Evolutionary conservation across 345 rosid genomes (phyloP).

Genomic region (Boechera divaricarpa): DNA sequence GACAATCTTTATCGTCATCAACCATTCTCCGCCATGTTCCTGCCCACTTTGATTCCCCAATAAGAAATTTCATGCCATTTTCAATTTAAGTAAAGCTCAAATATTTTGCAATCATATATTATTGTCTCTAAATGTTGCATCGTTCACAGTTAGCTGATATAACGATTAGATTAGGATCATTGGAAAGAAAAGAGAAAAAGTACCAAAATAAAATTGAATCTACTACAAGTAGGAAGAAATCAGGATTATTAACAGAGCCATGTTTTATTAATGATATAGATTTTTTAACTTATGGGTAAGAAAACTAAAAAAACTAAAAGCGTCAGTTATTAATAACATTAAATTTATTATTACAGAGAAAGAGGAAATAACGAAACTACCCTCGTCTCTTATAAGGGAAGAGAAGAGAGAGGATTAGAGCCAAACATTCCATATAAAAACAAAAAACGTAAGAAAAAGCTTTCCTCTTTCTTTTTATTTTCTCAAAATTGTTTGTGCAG

Average conservation of each 20-base stretch:
- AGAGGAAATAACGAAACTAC: neutral
- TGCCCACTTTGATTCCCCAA: slow-evolving; percentile 44
- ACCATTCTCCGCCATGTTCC: slow-evolving; percentile 43
- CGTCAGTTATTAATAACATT: slow-evolving; percentile 18
- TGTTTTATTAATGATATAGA: neutral
- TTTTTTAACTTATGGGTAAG: slow-evolving; percentile 9
- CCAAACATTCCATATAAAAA: slow-evolving; percentile 43
- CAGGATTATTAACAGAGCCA: neutral
- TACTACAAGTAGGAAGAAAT: too few relatives aligned
- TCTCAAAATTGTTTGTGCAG: neutral
- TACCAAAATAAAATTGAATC: too few relatives aligned
- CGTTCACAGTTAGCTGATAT: too few relatives aligned
- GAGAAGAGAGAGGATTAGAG: slow-evolving; percentile 16
- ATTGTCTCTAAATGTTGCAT: too few relatives aligned
- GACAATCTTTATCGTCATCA: slow-evolving; percentile 41
- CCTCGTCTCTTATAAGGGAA: slow-evolving; percentile 25
- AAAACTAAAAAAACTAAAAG: slow-evolving; percentile 9
- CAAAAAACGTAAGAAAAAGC: slow-evolving; percentile 40
- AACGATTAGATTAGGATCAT: too few relatives aligned
- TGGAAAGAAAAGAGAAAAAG: too few relatives aligned
- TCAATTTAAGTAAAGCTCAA: too few relatives aligned
- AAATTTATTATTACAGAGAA: neutral
- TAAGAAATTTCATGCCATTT: too few relatives aligned
- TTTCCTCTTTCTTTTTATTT: slow-evolving; percentile 13
- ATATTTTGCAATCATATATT: too few relatives aligned